These are phyloP conservation scores for Nicotiana rustica DNA, from an alignment of 305 asterid genomes.

Conservation along the genomic window DNA sequence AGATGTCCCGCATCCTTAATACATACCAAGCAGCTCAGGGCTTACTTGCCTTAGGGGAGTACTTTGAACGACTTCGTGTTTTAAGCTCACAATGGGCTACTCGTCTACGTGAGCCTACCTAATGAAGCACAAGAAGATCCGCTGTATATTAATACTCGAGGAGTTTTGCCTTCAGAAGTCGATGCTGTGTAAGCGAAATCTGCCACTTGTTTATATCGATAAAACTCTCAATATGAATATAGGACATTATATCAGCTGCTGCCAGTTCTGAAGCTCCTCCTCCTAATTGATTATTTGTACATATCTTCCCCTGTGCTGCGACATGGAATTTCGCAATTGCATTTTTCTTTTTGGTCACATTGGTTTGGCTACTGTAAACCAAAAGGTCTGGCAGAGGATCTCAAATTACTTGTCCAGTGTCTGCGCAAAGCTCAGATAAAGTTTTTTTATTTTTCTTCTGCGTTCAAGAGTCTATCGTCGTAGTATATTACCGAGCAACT, in stretches of 20 bases:
- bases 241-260: conserved; percentile 18
- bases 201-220: conserved; percentile 7
- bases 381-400: not conserved
- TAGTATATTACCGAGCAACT: not conserved
- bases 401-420: not conserved
- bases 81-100: conserved; percentile 71
- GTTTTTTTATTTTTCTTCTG: not conserved
- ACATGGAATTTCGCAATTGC: not conserved
- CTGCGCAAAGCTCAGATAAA: not conserved
- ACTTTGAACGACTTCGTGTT: conserved; percentile 68
- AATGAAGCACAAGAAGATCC: conserved; percentile 28
- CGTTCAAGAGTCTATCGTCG: not conserved
- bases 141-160: not conserved
- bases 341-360: not conserved
- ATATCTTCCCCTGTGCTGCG: not conserved
- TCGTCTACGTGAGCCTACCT: conserved; percentile 54
- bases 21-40: conserved; percentile 72
- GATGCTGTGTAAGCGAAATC: conserved; percentile 19
- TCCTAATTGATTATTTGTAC: not conserved
- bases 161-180: conserved; percentile 21
- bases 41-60: conserved; percentile 80
- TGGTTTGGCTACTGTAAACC: not conserved
- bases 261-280: conserved; percentile 1
- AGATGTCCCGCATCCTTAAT: conserved; percentile 65
- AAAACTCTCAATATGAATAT: conserved; percentile 24